Evolutionary conservation across 495 filamentous ascomycete species (phyloP).

Genomic region (Neurospora pannonica): DNA sequence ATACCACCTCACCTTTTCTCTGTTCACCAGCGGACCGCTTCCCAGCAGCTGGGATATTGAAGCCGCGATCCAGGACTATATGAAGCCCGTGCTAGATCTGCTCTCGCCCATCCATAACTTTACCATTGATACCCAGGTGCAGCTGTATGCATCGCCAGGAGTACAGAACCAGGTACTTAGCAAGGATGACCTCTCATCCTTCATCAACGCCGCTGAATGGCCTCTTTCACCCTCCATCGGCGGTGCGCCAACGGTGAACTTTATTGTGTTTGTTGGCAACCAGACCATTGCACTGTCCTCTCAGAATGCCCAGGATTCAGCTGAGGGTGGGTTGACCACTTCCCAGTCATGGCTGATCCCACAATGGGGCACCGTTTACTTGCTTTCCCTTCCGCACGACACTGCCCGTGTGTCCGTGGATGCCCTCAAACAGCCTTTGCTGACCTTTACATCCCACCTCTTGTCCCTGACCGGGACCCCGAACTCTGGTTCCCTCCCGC

Average conservation of each 20-base stretch:
- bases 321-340: slow-evolving; percentile 48
- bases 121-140: slow-evolving; percentile 92
- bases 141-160: slow-evolving; percentile 80
- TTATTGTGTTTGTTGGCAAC: slow-evolving; percentile 72
- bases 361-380: slow-evolving; percentile 90
- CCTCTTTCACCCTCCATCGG: slow-evolving; percentile 91
- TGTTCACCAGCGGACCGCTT: slow-evolving; percentile 68
- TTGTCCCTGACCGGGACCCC: slow-evolving; percentile 83
- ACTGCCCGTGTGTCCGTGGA: slow-evolving; percentile 30
- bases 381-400: slow-evolving; percentile 54
- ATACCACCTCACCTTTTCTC: slow-evolving; percentile 91
- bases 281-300: slow-evolving; percentile 31
- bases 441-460: slow-evolving; percentile 88
- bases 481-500: slow-evolving; percentile 64
- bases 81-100: slow-evolving; percentile 69
- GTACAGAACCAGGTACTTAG: slow-evolving; percentile 57
- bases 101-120: slow-evolving; percentile 84
- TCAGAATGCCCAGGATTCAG: slow-evolving; percentile 22
- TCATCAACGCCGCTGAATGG: slow-evolving; percentile 98
- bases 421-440: slow-evolving; percentile 65
- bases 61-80: slow-evolving; percentile 66
- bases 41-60: slow-evolving; percentile 93
- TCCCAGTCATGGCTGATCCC: slow-evolving; percentile 89
- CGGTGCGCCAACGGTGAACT: slow-evolving; percentile 86
- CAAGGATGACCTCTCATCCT: slow-evolving; percentile 82